Percentiles rank a stretch among this genome's conserved stretches.
Conservation (phyloP, 2,329 filamentous ascomycete genomes). For the Calonectria pseudoturangicola region DNA sequence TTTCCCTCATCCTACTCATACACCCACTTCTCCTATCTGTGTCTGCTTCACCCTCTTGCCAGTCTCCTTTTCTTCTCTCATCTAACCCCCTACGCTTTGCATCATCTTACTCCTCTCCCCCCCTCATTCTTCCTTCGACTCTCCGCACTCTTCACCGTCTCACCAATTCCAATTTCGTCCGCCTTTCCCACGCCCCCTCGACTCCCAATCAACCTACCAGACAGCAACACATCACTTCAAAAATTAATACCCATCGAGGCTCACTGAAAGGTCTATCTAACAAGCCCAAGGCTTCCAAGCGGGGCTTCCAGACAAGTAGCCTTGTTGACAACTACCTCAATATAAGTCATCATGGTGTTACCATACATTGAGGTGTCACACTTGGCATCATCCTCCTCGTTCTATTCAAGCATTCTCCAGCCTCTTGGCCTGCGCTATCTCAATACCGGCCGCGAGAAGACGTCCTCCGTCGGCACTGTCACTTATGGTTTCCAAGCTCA, state of each 20-base stretch:
- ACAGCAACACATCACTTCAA: slow-evolving; percentile 35
- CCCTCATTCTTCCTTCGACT: slow-evolving; percentile 36
- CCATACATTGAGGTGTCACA: slow-evolving; percentile 81
- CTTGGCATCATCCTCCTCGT: slow-evolving; percentile 86
- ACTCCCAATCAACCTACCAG: slow-evolving; percentile 47
- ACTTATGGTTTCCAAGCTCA: slow-evolving; percentile 63
- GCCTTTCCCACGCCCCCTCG: slow-evolving; percentile 45
- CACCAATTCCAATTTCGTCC: slow-evolving; percentile 46
- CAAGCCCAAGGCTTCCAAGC: slow-evolving; percentile 48
- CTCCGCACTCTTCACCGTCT: slow-evolving; percentile 40
- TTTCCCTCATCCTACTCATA: slow-evolving; percentile 45
- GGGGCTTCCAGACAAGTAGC: slow-evolving; percentile 50
- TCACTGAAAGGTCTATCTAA: slow-evolving; percentile 41
- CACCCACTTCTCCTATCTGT: slow-evolving; percentile 19
- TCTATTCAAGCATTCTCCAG: slow-evolving; percentile 87
- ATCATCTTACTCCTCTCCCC: slow-evolving; percentile 25
- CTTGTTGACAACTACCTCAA: slow-evolving; percentile 42
- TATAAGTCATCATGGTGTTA: slow-evolving; percentile 60
- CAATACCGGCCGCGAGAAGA: slow-evolving; percentile 49
- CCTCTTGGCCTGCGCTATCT: slow-evolving; percentile 83
- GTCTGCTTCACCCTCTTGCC: slow-evolving; percentile 37
- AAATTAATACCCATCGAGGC: slow-evolving; percentile 37
- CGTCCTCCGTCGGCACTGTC: slow-evolving; percentile 59
- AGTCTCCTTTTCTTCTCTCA: slow-evolving; percentile 26
- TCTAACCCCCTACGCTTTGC: slow-evolving; percentile 8